Evolutionary conservation across 2,329 filamentous ascomycete species (phyloP).

Genomic region (Aspergillus unguis): DNA sequence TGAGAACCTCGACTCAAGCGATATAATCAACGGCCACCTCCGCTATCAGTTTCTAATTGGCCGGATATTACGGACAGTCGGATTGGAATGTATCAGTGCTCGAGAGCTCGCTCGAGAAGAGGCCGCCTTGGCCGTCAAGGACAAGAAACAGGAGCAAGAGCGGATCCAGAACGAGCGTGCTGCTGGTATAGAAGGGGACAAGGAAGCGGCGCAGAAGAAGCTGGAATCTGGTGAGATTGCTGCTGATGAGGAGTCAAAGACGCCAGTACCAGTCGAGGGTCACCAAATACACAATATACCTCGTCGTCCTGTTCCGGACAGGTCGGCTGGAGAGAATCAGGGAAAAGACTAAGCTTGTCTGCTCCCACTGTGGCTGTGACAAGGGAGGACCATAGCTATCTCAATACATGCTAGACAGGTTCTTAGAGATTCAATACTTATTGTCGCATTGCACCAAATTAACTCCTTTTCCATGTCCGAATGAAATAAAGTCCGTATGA

Average conservation of each 20-base stretch:
- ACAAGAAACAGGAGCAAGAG: constrained; percentile 38
- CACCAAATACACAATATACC: constrained; percentile 11
- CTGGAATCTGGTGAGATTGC: constrained; percentile 16
- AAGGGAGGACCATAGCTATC: background rate
- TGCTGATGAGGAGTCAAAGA: constrained; percentile 23
- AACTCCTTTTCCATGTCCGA: constrained; percentile 5
- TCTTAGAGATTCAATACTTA: background rate
- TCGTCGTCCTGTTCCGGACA: constrained; percentile 6
- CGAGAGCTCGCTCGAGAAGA: constrained; percentile 44
- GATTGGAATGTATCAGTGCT: constrained; percentile 64
- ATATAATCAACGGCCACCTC: constrained; percentile 65
- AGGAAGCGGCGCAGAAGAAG: constrained; percentile 13
- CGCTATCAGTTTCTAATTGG: constrained; percentile 67
- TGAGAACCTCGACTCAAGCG: constrained; percentile 66
- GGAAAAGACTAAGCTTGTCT: background rate
- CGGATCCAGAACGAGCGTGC: constrained; percentile 30
- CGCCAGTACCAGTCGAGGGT: constrained; percentile 29
- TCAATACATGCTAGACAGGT: too few relatives aligned
- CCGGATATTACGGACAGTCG: constrained; percentile 62
- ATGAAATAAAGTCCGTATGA: background rate
- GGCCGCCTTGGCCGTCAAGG: constrained; percentile 38
- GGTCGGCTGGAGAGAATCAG: background rate
- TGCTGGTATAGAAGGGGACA: constrained; percentile 23
- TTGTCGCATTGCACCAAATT: background rate
- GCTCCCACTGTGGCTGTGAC: background rate